Percentiles rank a stretch among this genome's conserved stretches.
Conservation (phyloP, 2,329 filamentous ascomycete species). For the Chalaropsis ovoidea region DNA sequence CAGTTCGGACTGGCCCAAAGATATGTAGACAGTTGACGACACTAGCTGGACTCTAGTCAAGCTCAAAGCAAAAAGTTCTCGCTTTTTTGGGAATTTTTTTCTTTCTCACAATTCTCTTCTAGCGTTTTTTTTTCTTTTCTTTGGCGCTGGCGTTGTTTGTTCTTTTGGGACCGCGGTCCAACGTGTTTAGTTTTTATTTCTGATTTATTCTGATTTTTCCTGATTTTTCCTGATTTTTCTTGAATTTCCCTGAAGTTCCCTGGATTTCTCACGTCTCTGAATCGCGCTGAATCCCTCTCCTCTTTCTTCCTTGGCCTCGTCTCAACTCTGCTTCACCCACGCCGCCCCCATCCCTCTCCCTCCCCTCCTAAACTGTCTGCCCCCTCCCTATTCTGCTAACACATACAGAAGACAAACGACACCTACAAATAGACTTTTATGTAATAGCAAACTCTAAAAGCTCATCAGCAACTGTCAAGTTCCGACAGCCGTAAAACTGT, state of each 20-base stretch:
- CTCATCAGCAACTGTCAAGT: not conserved
- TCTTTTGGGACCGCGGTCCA: not conserved
- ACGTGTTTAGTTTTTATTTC: not conserved
- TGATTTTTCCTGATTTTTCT: not conserved
- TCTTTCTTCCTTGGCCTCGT: not conserved
- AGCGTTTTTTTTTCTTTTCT: not conserved
- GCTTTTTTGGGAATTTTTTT: not conserved
- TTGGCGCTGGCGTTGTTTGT: slow-evolving; percentile 1
- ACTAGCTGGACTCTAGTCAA: not conserved
- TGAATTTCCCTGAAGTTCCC: not conserved
- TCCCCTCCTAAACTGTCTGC: too few relatives aligned
- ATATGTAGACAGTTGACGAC: not conserved
- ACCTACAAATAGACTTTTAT: slow-evolving; percentile 4
- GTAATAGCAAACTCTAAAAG: not conserved
- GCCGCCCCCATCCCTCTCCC: not conserved
- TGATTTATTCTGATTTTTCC: not conserved
- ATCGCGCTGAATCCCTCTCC: too few relatives aligned
- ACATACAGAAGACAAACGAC: not conserved
- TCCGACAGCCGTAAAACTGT: not conserved
- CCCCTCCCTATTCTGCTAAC: not conserved
- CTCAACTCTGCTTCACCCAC: slow-evolving; percentile 4
- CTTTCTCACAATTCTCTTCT: not conserved
- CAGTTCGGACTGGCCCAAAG: not conserved
- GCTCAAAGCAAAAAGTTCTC: not conserved
- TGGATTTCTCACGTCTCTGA: too few relatives aligned